Base-by-base conservation (phyloP, 1,284 basidiomycete species). In the Heterobasidion irregulare region DNA sequence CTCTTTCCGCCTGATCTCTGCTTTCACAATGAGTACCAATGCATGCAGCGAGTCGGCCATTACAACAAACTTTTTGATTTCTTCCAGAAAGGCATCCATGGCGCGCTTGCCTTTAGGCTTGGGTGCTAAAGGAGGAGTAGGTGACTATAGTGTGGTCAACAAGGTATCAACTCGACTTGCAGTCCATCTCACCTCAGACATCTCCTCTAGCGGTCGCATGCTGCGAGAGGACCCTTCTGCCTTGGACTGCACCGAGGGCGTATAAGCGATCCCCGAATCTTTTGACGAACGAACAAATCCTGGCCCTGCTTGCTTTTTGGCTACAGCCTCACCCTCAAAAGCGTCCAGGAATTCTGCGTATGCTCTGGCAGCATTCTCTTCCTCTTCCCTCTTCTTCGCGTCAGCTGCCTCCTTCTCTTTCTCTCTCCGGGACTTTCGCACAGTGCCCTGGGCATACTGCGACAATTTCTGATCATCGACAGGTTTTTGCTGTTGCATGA, bases 41-140 rank as follows among this genome's bases (percentile, higher is more conserved):
- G 18, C 26, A 26, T 26, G 26, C 26, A 6, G 6, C 26, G 26
- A 26, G 26, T 26, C 6, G 4, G 26, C 26, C 26, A 26, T 26
- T 45, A 35, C 3, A n/a, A 48, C 50, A n/a, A 47, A 90, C 94
- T 82, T 82, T 71, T 97, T 98, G 59, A 97, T 91, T 70, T 96
- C 93, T 64, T 95, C 92, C 49, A 97, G 73, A 67, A 97, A 98
- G 2, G 84, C 73, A 68, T 96, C 94, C 92, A 97, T 97, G 0
- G 89, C 92, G 49, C 94, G 82, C 68, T 92, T 94, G 7, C 94
- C 94, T 66, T 90, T 94, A 0, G 88, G 84, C 64, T 82, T 89
- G 0, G 83, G 73, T 34, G 63, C 65, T 9, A 66, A 62, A 2
- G 76, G 66, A 2, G 85, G 81, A 32, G 87, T 84, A 1, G 80